A percentile compares a stretch with the other conserved stretches of the same genome.
phyloP scores from a whole-genome alignment of 345 rosid species.

The Boechera retrofracta region DNA sequence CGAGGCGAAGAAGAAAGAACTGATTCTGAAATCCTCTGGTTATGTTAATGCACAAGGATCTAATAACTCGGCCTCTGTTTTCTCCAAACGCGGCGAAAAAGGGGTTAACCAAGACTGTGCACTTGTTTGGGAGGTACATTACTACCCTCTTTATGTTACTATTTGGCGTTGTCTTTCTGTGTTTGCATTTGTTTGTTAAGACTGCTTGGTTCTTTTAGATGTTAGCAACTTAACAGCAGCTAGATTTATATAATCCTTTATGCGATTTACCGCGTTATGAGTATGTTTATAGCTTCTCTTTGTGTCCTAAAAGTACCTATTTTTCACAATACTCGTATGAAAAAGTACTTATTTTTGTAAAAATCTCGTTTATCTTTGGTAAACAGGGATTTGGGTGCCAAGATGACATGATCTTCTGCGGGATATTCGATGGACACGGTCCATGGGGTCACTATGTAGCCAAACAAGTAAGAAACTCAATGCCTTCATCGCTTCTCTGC shows the following conservation, averaged over 20 bases:
- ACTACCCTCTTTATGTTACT: conserved; percentile 8
- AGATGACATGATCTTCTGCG: conserved; percentile 88
- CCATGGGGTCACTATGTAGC: conserved; percentile 97
- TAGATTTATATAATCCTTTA: background rate
- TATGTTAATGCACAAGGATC: conserved; percentile 63
- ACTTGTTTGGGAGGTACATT: conserved; percentile 91
- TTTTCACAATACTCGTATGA: background rate
- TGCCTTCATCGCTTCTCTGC: conserved; percentile 75
- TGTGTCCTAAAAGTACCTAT: background rate
- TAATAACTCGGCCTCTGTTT: conserved; percentile 70
- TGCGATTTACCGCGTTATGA: background rate
- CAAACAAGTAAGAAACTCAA: conserved; percentile 73
- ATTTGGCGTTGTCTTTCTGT: background rate
- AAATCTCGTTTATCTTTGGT: background rate
- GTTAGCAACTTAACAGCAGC: background rate
- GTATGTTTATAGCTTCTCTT: background rate
- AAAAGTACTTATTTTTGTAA: background rate
- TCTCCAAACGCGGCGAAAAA: conserved; percentile 83
- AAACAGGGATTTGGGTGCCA: conserved; percentile 90
- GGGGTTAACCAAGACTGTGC: conserved; percentile 92
- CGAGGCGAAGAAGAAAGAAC: conserved; percentile 80
- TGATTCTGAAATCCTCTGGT: conserved; percentile 76
- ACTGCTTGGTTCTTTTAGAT: background rate
- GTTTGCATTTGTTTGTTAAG: conserved; percentile 14
- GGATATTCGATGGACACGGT: conserved; percentile 97